These are phyloP conservation scores for Blepharisma japonicum DNA, from an alignment of 73 alveolate genomes.

Conservation along the genomic window DNA sequence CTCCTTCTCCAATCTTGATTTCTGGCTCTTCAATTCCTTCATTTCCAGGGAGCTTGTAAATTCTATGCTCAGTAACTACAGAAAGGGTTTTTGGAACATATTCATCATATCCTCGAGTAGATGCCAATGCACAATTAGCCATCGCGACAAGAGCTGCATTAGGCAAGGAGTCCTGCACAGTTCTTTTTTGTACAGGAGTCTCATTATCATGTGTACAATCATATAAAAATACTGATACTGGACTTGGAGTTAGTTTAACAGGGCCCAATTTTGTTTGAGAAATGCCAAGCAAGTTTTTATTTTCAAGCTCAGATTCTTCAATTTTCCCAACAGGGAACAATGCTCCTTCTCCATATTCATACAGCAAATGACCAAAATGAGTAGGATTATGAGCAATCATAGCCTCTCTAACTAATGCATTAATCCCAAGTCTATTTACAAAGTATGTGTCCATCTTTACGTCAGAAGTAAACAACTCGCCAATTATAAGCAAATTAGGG, in stretches of 20 bases:
- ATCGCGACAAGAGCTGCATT: slow-evolving; percentile 31
- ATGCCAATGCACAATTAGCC: slow-evolving; percentile 35
- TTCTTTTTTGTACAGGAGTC: slow-evolving; percentile 35
- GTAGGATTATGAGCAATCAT: slow-evolving; percentile 12
- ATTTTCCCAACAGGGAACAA: neutral
- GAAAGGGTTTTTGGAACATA: slow-evolving; percentile 27
- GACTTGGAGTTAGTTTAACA: neutral
- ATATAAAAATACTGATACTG: slow-evolving; percentile 22
- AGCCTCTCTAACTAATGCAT: slow-evolving; percentile 29
- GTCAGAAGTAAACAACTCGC: slow-evolving; percentile 30
- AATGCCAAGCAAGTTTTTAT: neutral
- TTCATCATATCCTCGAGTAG: slow-evolving; percentile 39
- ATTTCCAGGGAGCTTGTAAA: slow-evolving; percentile 1
- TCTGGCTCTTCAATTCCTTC: slow-evolving; percentile 29
- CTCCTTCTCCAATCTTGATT: slow-evolving; percentile 41
- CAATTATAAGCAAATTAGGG: slow-evolving; percentile 34
- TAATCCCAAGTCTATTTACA: slow-evolving; percentile 15
- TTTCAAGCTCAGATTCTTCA: neutral
- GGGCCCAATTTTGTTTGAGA: neutral
- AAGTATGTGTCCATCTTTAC: neutral
- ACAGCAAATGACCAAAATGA: neutral
- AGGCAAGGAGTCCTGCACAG: slow-evolving; percentile 40
- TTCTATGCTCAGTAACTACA: slow-evolving; percentile 34
- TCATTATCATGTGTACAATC: slow-evolving; percentile 39
- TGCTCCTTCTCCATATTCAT: slow-evolving; percentile 33